Evolutionary conservation across 2,329 filamentous ascomycete genomes (phyloP).

Genomic region (Daldinia sp.): DNA sequence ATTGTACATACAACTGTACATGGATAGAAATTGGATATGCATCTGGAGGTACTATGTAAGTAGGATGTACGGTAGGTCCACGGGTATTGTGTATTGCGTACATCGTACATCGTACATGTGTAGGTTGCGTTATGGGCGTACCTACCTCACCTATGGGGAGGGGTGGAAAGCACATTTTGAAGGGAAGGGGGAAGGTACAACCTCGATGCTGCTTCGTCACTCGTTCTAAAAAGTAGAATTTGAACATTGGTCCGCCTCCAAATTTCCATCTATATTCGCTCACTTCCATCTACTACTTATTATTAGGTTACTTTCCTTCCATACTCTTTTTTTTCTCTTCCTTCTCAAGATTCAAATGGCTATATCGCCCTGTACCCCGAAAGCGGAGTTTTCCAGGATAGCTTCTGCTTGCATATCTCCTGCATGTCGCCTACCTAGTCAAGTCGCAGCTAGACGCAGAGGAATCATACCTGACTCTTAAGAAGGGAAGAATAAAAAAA

Average conservation of each 20-base stretch:
- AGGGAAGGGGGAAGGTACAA: constrained; percentile 31
- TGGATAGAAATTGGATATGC: too few relatives aligned
- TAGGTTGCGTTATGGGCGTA: too few relatives aligned
- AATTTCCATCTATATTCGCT: constrained; percentile 43
- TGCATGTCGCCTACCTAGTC: constrained; percentile 27
- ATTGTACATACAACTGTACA: neutral
- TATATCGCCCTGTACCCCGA: constrained; percentile 23
- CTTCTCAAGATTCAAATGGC: neutral
- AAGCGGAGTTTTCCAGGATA: constrained; percentile 35
- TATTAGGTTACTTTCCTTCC: constrained; percentile 10
- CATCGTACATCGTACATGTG: too few relatives aligned
- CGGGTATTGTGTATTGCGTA: neutral
- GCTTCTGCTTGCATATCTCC: constrained; percentile 36
- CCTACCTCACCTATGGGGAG: too few relatives aligned
- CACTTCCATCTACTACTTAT: constrained; percentile 11
- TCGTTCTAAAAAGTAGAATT: constrained; percentile 13
- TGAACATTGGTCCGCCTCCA: constrained; percentile 32
- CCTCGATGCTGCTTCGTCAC: constrained; percentile 16
- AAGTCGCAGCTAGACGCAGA: constrained; percentile 24
- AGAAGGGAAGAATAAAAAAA: constrained; percentile 3
- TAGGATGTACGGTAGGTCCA: neutral
- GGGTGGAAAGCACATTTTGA: too few relatives aligned
- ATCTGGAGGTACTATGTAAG: too few relatives aligned
- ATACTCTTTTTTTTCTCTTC: neutral
- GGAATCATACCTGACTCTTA: constrained; percentile 24